Evolutionary conservation across 2,329 filamentous ascomycete genomes (phyloP), one percentile per base, ranked within the genome.

Genomic region (Ophiostoma piceae): DNA sequence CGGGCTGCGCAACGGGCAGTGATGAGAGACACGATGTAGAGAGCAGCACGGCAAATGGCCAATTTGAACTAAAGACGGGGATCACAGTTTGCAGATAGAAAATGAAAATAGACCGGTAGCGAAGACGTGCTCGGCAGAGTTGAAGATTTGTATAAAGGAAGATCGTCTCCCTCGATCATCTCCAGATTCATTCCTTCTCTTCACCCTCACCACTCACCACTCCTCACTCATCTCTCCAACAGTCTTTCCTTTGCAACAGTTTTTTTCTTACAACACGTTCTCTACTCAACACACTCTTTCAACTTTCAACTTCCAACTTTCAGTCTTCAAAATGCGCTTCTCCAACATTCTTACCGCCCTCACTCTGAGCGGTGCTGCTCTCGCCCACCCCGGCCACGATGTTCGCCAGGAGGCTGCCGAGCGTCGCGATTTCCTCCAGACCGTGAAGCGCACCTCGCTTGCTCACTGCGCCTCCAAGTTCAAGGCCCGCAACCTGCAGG

Each of bases 341-440:
- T 72, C 72, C 43, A 71, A 74, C 43, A 43, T 76, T 60, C 37
- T 75, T 57, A 67, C 74, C 68, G 69, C 71, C 62, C 72, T 74
- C 60, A 68, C 76, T 67, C 72, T 64, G 60, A 64, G 29, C 32
- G 29, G 75, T 62, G 72, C 72, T 51, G 71, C 70, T 19, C 60
- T 72, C 11, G 79, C 79, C 35, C 79, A 83, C 64, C 81, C 81
- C 0, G 81, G 81, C 64, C 81, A 83, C 71, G 75, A 81, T 69
- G 74, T 79, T 68, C 74, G 73, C 66, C 77, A 79, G 14, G 82
- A 83, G 74, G 77, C 77, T 12, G 78, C 77, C 3, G 81, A 80
- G 74, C 81, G 80, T 54, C 79, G 78, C 14, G 74, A 74, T 0
- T 80, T 79, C 72, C 73, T 83, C 67, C 75, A 79, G 68, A 73